A percentile compares a stretch with the other conserved stretches of the same genome.
Evolutionary conservation across 2,329 filamentous ascomycete genomes (phyloP).

Genomic region (Fusarium sp.): DNA sequence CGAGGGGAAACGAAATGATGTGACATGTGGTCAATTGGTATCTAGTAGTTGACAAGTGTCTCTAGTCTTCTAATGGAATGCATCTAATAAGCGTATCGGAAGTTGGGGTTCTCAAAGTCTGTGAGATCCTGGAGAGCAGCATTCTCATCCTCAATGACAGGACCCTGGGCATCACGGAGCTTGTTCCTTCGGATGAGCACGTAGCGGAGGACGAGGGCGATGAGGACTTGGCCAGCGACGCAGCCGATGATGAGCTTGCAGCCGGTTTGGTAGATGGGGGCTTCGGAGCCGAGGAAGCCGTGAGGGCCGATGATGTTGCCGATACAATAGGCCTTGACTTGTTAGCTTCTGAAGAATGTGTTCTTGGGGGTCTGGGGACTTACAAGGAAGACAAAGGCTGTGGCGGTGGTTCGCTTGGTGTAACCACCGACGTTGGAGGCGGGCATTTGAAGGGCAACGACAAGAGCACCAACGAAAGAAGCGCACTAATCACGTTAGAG

Average conservation of each 20-base stretch:
- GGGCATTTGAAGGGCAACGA: slow-evolving; percentile 66
- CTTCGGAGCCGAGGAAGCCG: slow-evolving; percentile 58
- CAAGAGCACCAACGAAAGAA: slow-evolving; percentile 64
- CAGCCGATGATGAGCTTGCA: slow-evolving; percentile 54
- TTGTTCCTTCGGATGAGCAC: slow-evolving; percentile 42
- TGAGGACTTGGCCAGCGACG: slow-evolving; percentile 32
- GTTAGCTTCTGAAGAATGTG: not conserved
- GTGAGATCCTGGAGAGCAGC: slow-evolving; percentile 42
- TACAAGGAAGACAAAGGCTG: slow-evolving; percentile 59
- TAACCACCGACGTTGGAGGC: slow-evolving; percentile 62
- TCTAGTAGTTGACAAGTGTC: not conserved
- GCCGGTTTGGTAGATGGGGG: slow-evolving; percentile 64
- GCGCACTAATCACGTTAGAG: slow-evolving; percentile 43
- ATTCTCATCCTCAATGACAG: slow-evolving; percentile 33
- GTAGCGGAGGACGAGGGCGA: slow-evolving; percentile 35
- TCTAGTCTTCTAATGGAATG: slow-evolving; percentile 29
- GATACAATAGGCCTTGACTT: slow-evolving; percentile 51
- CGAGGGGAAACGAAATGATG: slow-evolving; percentile 6
- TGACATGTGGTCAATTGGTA: slow-evolving; percentile 8
- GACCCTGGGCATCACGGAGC: slow-evolving; percentile 38
- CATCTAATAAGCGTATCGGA: slow-evolving; percentile 42
- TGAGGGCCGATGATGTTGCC: slow-evolving; percentile 44
- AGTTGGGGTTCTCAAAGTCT: slow-evolving; percentile 46
- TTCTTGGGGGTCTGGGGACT: too few species aligned
- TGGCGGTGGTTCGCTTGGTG: slow-evolving; percentile 60